Evolutionary conservation across 495 filamentous ascomycete genomes (phyloP), one percentile per base, ranked within the genome.

Genomic region (Hyphodiscus hymeniophilus): DNA sequence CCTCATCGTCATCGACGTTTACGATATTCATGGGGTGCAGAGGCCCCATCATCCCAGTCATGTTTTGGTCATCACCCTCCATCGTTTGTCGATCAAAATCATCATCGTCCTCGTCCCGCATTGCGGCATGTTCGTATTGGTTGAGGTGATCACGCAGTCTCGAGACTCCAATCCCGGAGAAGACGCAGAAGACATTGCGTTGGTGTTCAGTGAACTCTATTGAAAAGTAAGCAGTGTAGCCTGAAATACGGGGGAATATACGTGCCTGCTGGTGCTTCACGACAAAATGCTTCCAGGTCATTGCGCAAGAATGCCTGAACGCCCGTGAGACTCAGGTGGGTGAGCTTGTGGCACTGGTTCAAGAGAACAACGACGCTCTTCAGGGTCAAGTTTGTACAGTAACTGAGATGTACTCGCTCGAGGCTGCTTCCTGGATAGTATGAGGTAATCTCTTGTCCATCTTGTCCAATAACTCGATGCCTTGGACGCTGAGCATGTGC

Each of bases 351-450:
- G 60, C 94, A 97, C 54, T 83, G 81, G 54, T 94, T 95, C 15
- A 99, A 76, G 17, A 99, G 72, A 32, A 81, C 78, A 54, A 89
- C 79, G 52, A 99, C 94, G 58, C 92, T 90, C 92, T 98, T 68
- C 41, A 94, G 69, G 0, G 82, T 90, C 48, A 98, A 60, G 50
- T 85, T 76, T 18, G 81, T 79, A 64, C 94, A 99, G 60, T 99
- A 99, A 65, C 91, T 96, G 21, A 99, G 74, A 74, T 99, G 94
- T 8, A 99, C 92, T 45, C 94, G 71, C 66, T 99, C 94, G 42
- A 99, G 66, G 54, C 76, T 76, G 38, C 55, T 60, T 7, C 45
- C 44, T 8, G 63, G 69, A 46, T 68, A 69, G 12, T 65, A 47
- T 13, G 38, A 11, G 8, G 38, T 5, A 15, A 22, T 22, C 7